Conservation (phyloP, 495 filamentous ascomycete genomes). For the Chaetomium tenue region DNA sequence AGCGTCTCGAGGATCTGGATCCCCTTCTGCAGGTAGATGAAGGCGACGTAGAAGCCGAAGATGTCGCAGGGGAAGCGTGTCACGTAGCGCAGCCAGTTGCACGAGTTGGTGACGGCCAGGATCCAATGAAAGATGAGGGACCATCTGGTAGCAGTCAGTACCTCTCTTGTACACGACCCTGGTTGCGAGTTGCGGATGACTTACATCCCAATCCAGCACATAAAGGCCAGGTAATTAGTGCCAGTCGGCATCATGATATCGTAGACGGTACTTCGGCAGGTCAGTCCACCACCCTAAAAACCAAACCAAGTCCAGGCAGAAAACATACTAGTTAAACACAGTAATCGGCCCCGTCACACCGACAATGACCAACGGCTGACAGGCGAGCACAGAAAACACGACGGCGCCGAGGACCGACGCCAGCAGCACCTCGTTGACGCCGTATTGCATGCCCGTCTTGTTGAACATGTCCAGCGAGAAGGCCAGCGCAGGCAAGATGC, state of each 20-base stretch:
- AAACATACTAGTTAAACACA: constrained; percentile 73
- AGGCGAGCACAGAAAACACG: constrained; percentile 71
- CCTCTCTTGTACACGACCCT: background rate
- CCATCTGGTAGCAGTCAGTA: constrained; percentile 51
- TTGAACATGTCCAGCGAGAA: constrained; percentile 85
- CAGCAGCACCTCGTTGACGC: constrained; percentile 81
- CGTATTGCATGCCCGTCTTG: constrained; percentile 74
- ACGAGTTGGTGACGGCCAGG: constrained; percentile 74
- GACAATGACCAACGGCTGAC: constrained; percentile 82
- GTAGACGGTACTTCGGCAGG: constrained; percentile 62
- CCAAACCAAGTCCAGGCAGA: background rate
- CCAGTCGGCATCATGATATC: constrained; percentile 72
- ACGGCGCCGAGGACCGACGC: constrained; percentile 74
- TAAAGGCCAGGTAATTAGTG: constrained; percentile 72
- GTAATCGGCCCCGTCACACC: constrained; percentile 89
- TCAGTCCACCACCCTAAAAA: background rate
- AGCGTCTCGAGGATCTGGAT: constrained; percentile 71
- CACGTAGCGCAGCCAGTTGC: constrained; percentile 76
- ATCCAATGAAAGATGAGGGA: constrained; percentile 77
- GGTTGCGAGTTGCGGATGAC: constrained; percentile 24
- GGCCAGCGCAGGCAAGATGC: constrained; percentile 76
- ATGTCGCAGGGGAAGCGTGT: constrained; percentile 84
- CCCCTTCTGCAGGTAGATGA: constrained; percentile 82
- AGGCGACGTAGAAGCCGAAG: constrained; percentile 85
- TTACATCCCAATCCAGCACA: constrained; percentile 80